Percentiles rank a stretch among this genome's conserved stretches.
Evolutionary conservation across 1,284 basidiomycete species (phyloP).

Genomic region (Tylopilus sp.): DNA sequence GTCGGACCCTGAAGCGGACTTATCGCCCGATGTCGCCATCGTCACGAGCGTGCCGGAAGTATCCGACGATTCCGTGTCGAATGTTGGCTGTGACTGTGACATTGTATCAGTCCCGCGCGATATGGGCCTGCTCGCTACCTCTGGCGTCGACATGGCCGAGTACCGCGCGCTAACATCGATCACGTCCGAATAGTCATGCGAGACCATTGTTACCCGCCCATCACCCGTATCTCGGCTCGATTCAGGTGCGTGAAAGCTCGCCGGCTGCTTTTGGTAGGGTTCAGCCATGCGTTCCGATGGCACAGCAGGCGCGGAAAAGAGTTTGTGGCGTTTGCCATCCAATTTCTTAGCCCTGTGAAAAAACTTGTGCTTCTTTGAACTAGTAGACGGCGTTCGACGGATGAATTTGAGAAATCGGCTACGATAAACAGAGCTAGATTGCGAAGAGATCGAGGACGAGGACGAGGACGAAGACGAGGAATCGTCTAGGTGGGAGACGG

Average conservation of each 20-base stretch:
- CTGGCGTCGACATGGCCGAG: constrained; percentile 1
- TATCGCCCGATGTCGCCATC: constrained; percentile 7
- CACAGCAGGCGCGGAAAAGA: constrained; percentile 13
- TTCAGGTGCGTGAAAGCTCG: neutral
- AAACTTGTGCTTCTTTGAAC: constrained; percentile 6
- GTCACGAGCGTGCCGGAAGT: constrained; percentile 25
- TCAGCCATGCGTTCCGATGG: constrained; percentile 5
- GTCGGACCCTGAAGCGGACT: constrained; percentile 18
- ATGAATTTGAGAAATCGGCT: constrained; percentile 13
- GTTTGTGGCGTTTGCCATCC: constrained; percentile 12
- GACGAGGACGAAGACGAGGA: constrained; percentile 13
- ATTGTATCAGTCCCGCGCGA: constrained; percentile 1
- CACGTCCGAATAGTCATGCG: constrained; percentile 16
- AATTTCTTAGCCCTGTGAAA: constrained; percentile 10
- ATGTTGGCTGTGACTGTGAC: constrained; percentile 5
- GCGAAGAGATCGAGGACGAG: constrained; percentile 12
- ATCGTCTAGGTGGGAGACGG: constrained; percentile 5
- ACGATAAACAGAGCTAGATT: constrained; percentile 5
- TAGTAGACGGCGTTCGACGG: constrained; percentile 15
- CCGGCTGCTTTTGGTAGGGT: neutral
- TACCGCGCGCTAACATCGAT: constrained; percentile 21
- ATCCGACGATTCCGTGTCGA: constrained; percentile 19
- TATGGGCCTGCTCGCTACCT: neutral
- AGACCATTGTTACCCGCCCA: neutral
- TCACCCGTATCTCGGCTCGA: neutral